phyloP scores from a whole-genome alignment of 768 basidiomycete species.

The Naganishia onofrii region DNA sequence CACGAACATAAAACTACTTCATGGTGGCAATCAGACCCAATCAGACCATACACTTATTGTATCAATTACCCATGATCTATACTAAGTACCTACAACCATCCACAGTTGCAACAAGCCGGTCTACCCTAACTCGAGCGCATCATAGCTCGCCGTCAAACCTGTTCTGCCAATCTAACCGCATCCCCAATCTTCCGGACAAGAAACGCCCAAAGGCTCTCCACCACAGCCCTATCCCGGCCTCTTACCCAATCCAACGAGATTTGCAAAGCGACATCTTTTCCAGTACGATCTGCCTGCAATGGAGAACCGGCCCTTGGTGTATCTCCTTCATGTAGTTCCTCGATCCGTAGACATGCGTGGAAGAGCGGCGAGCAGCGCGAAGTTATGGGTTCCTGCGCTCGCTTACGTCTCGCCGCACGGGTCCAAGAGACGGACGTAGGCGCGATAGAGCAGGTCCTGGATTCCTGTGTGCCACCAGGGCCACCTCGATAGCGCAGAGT shows the following conservation, averaged over 20 bases:
- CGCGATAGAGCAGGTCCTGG: not conserved
- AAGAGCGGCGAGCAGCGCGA: not conserved
- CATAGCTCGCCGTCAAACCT: not conserved
- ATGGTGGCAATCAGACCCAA: no score
- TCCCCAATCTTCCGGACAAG: conserved; percentile 41
- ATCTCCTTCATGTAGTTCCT: not conserved
- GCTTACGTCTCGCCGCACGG: conserved; percentile 28
- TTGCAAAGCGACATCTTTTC: not conserved
- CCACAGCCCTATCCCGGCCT: conserved; percentile 38
- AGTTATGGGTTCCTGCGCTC: not conserved
- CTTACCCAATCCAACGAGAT: conserved; percentile 36
- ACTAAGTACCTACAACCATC: not conserved
- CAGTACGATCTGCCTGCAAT: not conserved
- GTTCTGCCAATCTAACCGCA: not conserved
- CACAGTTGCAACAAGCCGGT: no score
- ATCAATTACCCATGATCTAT: not conserved
- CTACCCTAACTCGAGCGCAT: no score
- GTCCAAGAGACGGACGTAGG: conserved; percentile 43
- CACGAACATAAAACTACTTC: no score
- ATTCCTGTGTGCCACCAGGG: not conserved
- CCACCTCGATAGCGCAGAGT: not conserved
- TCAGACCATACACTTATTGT: no score
- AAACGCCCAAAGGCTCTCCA: conserved; percentile 46
- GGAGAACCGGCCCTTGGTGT: not conserved
- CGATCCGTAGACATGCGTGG: conserved; percentile 20